A percentile compares a stretch with the other conserved stretches of the same genome.
Evolutionary conservation across 2,329 filamentous ascomycete genomes (phyloP).

Genomic region (Penicillium sclerotigenum): DNA sequence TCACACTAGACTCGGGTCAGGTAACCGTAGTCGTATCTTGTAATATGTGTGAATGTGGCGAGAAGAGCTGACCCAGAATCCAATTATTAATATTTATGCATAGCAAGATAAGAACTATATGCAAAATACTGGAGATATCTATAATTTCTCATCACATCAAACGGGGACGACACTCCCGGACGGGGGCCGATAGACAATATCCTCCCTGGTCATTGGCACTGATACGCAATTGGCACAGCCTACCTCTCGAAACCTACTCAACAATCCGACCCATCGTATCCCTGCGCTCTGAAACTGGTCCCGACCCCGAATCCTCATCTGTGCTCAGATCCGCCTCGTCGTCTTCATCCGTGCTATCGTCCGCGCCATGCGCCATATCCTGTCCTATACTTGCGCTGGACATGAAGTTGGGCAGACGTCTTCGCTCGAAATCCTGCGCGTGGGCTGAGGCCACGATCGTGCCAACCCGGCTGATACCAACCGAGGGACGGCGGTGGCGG

Average conservation of each 20-base stretch:
- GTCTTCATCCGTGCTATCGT: slow-evolving; percentile 40
- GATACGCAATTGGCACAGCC: not conserved
- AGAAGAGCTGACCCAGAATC: not conserved
- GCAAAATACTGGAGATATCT: not conserved
- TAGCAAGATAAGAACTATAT: slow-evolving; percentile 4
- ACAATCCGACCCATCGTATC: slow-evolving; percentile 6
- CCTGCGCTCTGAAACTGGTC: not conserved
- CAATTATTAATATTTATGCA: slow-evolving; percentile 7
- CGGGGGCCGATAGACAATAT: not conserved
- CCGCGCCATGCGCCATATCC: slow-evolving; percentile 32
- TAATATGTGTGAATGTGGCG: too few species aligned
- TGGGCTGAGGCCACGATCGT: slow-evolving; percentile 80
- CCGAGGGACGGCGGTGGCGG: slow-evolving; percentile 27
- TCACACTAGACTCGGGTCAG: not conserved
- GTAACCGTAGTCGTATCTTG: not conserved
- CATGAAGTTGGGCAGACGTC: slow-evolving; percentile 52
- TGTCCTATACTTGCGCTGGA: slow-evolving; percentile 35
- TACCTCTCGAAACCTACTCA: not conserved
- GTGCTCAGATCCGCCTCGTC: slow-evolving; percentile 32
- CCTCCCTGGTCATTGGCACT: not conserved
- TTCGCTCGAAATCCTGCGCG: slow-evolving; percentile 87
- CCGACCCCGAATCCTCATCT: slow-evolving; percentile 26
- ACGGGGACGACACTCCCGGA: not conserved
- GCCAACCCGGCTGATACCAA: slow-evolving; percentile 53
- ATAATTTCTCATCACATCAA: not conserved